Base-by-base conservation (phyloP, 768 basidiomycete species). In the Serpula lacrymans region DNA sequence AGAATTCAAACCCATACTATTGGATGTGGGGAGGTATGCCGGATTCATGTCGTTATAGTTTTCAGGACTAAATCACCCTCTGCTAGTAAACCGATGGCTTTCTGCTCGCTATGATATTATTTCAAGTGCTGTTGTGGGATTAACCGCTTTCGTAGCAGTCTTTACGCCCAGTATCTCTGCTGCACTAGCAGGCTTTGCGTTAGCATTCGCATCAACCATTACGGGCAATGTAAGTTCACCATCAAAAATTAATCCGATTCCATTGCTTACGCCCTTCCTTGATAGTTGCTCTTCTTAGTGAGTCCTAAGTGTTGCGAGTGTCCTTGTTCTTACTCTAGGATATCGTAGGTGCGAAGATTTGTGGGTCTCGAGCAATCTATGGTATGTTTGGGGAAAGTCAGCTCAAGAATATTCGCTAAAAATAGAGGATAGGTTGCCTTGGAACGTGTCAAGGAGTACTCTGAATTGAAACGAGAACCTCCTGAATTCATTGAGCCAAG, bases 331-430 rank as follows among this genome's bases (percentile, higher is more conserved):
- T 14, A 35, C 21, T 39, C 39, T 17, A 42, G 14, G 42, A 45
- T 24, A 12, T 18, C 41, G 31, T 43, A 74, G 70, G 81, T 90
- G 34, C 77, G 88, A 37, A 76, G 88, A 32, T 91, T 90, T 47
- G 90, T 94, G 21, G 80, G 86, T 14, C 68, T 95, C 14, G 91
- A 96, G 55, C 92, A 96, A 61, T 86, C 86, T 10, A 92, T 96
- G 90, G 92, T 88, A 43, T 44, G 65, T n/a, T n/a, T n/a, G n/a
- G n/a, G n/a, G n/a, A n/a, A 11, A 40, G 60, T 20, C 12, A n/a
- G 27, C 12, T 17, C 16, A 6, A 22, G 17, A 14, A 25, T 27
- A 14, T 27, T n/a, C 28, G 17, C 21, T 14, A 26, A 31, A 23
- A 33, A 35, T 7, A 14, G 39, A 48, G 18, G 47, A 42, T 27